Base-by-base conservation (phyloP, 2,329 filamentous ascomycete genomes). In the Chaetomiaceae sp. region DNA sequence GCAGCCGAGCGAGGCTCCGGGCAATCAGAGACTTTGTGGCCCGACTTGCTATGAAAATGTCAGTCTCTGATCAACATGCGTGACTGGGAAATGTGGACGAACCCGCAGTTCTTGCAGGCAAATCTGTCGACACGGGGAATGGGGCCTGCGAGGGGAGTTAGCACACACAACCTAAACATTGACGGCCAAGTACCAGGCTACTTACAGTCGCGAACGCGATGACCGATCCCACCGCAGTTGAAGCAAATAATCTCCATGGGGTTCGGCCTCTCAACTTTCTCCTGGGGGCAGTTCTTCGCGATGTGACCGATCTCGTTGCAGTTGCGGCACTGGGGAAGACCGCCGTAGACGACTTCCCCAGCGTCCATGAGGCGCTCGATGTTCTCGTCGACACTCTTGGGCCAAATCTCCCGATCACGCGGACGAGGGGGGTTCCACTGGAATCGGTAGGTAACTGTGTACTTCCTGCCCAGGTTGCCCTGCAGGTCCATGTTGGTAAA, bases 401-500 rank as follows among this genome's bases (percentile, higher is more conserved):
- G 86, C 81, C 84, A 89, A 1, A 71, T 66, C 1, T 79, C 73
- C 18, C 73, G 74, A 66, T 87, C 80, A 47, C 79, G 79, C 27
- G 79, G 79, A 3, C 82, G 79, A 18, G 71, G 67, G 0, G 85
- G 79, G 58, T 80, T 80, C 29, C 76, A 68, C 1, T 74, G 75
- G 60, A 84, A 82, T 44, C 85, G 80, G 64, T 84, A 82, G 0
- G 79, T 80, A 45, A 89, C 73, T 1, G 77, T 78, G 61, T 78
- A 88, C 64, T 82, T 83, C 67, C 82, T 83, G 53, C 78, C 77
- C 18, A 85, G 71, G 56, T 86, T 80, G 5, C 86, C 86, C 62
- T 89, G 84, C 1, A 88, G 71, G 58, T 89, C 84, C 80, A 89
- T 86, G 68, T 86, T 85, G 55, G 82, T 87, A 59, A 84, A 77